phyloP scores from a whole-genome alignment of 495 filamentous ascomycete species.

The Neurospora sp. region DNA sequence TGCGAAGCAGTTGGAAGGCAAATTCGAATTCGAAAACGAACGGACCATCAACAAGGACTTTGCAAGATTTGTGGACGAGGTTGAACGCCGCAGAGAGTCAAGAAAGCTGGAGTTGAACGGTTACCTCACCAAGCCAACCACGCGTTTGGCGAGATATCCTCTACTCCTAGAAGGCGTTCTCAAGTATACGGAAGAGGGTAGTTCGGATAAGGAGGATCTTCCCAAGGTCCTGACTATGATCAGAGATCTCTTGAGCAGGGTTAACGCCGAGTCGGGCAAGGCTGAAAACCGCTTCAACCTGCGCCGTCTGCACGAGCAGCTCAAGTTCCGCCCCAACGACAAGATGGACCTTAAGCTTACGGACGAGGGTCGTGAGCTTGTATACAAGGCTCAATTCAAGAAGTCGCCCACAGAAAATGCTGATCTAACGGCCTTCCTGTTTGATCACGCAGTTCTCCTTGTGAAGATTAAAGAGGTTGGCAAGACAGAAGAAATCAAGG shows the following conservation, averaged over 20 bases:
- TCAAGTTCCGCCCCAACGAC: conserved; percentile 79
- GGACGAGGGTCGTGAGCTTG: conserved; percentile 82
- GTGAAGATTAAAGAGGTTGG: conserved; percentile 82
- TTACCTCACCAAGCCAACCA: conserved; percentile 97
- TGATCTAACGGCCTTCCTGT: conserved; percentile 88
- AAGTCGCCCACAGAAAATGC: conserved; percentile 78
- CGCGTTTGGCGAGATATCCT: conserved; percentile 88
- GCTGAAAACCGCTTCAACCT: conserved; percentile 97
- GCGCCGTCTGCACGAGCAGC: conserved; percentile 75
- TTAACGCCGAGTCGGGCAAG: conserved; percentile 92
- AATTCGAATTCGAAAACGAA: conserved; percentile 97
- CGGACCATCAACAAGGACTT: conserved; percentile 78
- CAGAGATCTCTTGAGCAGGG: conserved; percentile 72
- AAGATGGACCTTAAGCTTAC: conserved; percentile 91
- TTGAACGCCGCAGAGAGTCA: conserved; percentile 90
- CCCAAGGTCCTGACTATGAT: conserved; percentile 79
- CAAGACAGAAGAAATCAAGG: conserved; percentile 87
- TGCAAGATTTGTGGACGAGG: conserved; percentile 89
- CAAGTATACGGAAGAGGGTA: conserved; percentile 80
- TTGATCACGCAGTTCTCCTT: conserved; percentile 90
- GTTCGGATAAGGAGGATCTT: conserved; percentile 81
- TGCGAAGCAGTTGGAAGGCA: conserved; percentile 89
- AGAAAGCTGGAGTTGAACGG: conserved; percentile 96
- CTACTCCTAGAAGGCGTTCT: conserved; percentile 83
- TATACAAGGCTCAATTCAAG: conserved; percentile 88